These are phyloP conservation scores for Leccinum uliginosum DNA, from an alignment of 768 basidiomycete species.

Conservation along the genomic window DNA sequence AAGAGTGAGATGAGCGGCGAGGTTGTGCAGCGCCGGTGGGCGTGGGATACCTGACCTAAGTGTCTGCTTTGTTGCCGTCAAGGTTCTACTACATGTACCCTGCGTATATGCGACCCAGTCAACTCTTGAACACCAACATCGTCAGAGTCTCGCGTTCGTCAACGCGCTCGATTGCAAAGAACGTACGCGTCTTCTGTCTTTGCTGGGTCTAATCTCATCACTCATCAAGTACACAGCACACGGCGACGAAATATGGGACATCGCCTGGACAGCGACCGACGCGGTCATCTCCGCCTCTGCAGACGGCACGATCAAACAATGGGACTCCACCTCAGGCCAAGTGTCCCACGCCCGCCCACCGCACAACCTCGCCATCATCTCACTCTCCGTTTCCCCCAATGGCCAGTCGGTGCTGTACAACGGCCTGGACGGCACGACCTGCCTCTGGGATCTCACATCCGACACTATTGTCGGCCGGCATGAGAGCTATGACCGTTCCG, in stretches of 20 bases:
- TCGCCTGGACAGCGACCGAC: slow-evolving; percentile 66
- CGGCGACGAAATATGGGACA: slow-evolving; percentile 74
- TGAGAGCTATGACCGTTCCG: slow-evolving; percentile 67
- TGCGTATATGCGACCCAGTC: slow-evolving; percentile 1
- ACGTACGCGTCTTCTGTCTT: slow-evolving; percentile 43
- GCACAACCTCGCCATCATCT: slow-evolving; percentile 85
- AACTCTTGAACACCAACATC: slow-evolving; percentile 20
- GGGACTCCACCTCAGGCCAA: slow-evolving; percentile 65
- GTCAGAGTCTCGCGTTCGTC: slow-evolving; percentile 67
- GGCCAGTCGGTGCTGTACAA: slow-evolving; percentile 72
- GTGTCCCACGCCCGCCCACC: slow-evolving; percentile 54
- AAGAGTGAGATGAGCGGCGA: slow-evolving; percentile 83
- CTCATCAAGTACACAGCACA: slow-evolving; percentile 49
- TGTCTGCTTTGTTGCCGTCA: too few species aligned
- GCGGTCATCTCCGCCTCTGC: slow-evolving; percentile 68
- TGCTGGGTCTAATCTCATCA: slow-evolving; percentile 4
- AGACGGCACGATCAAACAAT: slow-evolving; percentile 73
- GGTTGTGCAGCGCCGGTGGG: slow-evolving; percentile 75
- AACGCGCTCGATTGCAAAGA: slow-evolving; percentile 73
- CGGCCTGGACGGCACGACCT: slow-evolving; percentile 79
- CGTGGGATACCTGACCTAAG: slow-evolving; percentile 56
- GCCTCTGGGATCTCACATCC: slow-evolving; percentile 64
- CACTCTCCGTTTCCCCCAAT: slow-evolving; percentile 65
- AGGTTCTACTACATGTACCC: slow-evolving; percentile 25
- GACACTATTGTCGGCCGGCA: slow-evolving; percentile 59